Evolutionary conservation across 495 filamentous ascomycete species (phyloP).

Genomic region (Penicillium nucicola): DNA sequence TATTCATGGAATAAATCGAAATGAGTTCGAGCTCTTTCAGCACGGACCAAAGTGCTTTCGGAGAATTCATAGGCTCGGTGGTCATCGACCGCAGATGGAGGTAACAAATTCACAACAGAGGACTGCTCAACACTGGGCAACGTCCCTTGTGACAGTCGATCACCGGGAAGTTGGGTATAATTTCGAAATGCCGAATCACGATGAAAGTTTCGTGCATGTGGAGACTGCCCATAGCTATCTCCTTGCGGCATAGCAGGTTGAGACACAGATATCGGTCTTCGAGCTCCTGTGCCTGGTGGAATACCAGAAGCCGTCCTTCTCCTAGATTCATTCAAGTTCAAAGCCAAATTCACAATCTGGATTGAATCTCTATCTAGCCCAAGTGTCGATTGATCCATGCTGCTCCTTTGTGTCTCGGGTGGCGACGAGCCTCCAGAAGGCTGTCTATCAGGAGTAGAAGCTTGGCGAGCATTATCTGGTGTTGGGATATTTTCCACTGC

Average conservation of each 20-base stretch:
- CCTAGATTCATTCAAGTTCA: slow-evolving; percentile 83
- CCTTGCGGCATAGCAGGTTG: slow-evolving; percentile 9
- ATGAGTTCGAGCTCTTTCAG: slow-evolving; percentile 72
- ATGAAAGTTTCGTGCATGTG: slow-evolving; percentile 11
- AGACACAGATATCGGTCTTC: slow-evolving; percentile 42
- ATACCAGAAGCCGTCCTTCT: slow-evolving; percentile 52
- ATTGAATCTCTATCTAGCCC: slow-evolving; percentile 69
- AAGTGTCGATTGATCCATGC: slow-evolving; percentile 12
- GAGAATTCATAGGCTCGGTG: slow-evolving; percentile 62
- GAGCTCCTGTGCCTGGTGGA: slow-evolving; percentile 48
- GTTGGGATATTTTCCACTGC: slow-evolving; percentile 6
- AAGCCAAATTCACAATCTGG: slow-evolving; percentile 85
- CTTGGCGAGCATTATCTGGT: slow-evolving; percentile 3
- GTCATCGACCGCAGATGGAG: slow-evolving; percentile 27
- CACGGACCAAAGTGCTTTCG: slow-evolving; percentile 70
- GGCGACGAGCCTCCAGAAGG: slow-evolving; percentile 12
- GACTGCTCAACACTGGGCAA: slow-evolving; percentile 11
- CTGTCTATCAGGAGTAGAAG: slow-evolving; percentile 6
- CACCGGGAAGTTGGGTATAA: slow-evolving; percentile 12
- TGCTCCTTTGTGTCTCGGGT: slow-evolving; percentile 2
- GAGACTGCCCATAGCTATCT: slow-evolving; percentile 16
- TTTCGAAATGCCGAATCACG: slow-evolving; percentile 15
- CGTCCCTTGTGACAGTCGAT: slow-evolving; percentile 7
- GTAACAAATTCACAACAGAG: slow-evolving; percentile 29
- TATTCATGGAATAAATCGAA: slow-evolving; percentile 81